A percentile compares a stretch with the other conserved stretches of the same genome.
Conservation (phyloP, 768 basidiomycete genomes). For the Phlebiopsis gigantea region DNA sequence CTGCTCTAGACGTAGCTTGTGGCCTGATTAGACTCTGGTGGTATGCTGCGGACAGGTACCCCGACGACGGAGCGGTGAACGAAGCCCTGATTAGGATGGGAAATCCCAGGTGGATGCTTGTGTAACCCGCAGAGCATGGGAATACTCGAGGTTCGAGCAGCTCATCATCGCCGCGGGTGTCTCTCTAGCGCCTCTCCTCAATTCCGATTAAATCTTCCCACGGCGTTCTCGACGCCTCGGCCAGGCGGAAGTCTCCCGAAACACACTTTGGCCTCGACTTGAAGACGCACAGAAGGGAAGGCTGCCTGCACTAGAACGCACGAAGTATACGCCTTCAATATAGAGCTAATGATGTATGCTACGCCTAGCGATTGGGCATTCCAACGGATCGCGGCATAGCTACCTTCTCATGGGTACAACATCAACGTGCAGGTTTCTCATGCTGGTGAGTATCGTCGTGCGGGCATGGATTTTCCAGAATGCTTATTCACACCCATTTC, state of each 20-base stretch:
- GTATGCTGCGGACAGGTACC: neutral
- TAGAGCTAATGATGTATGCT: too few species aligned
- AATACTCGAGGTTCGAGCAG: neutral
- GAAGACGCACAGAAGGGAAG: neutral
- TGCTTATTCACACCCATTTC: neutral
- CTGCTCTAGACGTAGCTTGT: neutral
- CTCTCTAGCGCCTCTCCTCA: neutral
- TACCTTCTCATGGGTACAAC: neutral
- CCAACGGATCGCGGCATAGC: neutral
- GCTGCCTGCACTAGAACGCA: neutral
- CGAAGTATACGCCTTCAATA: neutral
- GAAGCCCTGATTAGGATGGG: neutral
- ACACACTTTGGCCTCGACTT: neutral
- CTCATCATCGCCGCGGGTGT: neutral
- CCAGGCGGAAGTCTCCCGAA: neutral
- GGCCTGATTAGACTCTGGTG: neutral
- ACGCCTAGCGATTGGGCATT: neutral
- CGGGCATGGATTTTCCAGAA: neutral
- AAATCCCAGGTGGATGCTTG: neutral
- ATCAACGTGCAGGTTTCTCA: slow-evolving; percentile 1
- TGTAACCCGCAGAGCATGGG: neutral
- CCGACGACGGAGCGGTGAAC: neutral
- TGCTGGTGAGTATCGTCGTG: slow-evolving; percentile 1
- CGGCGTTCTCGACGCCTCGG: neutral
- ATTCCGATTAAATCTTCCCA: neutral